These are phyloP conservation scores for Blastomyces emzantsi DNA, from an alignment of 2,329 filamentous ascomycete genomes.

Conservation along the genomic window DNA sequence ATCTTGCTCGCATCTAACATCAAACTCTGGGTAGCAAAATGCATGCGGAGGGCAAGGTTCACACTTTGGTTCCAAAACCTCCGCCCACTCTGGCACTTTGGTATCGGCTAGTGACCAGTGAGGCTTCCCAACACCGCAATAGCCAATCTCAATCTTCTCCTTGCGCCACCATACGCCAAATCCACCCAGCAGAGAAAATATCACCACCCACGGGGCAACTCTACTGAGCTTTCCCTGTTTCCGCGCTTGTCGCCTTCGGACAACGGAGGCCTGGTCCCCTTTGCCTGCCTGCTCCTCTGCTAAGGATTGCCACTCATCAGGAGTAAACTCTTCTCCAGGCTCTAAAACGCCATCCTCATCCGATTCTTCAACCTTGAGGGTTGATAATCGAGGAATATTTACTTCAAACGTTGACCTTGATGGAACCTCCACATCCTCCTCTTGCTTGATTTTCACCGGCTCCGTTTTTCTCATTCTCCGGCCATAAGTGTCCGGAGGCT, in stretches of 20 bases:
- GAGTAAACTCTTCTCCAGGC: conserved; percentile 84
- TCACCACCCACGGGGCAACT: conserved; percentile 60
- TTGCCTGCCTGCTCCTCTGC: conserved; percentile 56
- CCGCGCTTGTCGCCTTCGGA: conserved; percentile 21
- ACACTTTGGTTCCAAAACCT: conserved; percentile 66
- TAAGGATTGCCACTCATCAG: conserved; percentile 76
- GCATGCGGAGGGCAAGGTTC: conserved; percentile 87
- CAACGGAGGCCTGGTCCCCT: conserved; percentile 36
- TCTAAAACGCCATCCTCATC: conserved; percentile 53
- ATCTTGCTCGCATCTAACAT: conserved; percentile 72
- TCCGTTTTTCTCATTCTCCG: conserved; percentile 22
- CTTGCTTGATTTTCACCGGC: conserved; percentile 35
- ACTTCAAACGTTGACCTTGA: conserved; percentile 53
- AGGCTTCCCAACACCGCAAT: conserved; percentile 73
- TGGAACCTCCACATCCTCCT: conserved; percentile 46
- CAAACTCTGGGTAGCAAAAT: conserved; percentile 71
- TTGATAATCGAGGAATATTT: conserved; percentile 38
- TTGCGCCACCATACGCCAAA: conserved; percentile 81
- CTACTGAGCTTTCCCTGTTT: conserved; percentile 39
- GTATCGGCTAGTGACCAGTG: conserved; percentile 51
- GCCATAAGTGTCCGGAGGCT: conserved; percentile 18
- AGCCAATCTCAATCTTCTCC: conserved; percentile 93
- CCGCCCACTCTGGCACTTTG: conserved; percentile 63
- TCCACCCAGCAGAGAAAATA: conserved; percentile 59
- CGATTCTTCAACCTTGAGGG: conserved; percentile 33